These are phyloP conservation scores for Curvularia verruculosa DNA, from an alignment of 2,329 filamentous ascomycete genomes.

Conservation along the genomic window DNA sequence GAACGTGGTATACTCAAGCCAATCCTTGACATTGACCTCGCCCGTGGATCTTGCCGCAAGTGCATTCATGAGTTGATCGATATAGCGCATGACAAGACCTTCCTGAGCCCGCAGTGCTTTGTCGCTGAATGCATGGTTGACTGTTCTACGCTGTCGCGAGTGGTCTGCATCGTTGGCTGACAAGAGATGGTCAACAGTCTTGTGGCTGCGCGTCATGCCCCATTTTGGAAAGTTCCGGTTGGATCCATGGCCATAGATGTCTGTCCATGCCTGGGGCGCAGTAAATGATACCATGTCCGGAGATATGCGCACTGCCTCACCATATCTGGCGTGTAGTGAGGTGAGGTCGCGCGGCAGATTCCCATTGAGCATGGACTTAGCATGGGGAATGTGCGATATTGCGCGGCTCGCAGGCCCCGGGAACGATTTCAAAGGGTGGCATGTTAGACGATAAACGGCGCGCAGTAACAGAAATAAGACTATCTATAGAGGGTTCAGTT, in stretches of 20 bases:
- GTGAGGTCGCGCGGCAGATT: conserved; percentile 1
- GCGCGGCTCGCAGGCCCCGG: conserved; percentile 35
- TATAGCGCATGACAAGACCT: conserved; percentile 38
- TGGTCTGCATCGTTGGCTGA: conserved; percentile 29
- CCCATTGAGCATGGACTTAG: conserved; percentile 1
- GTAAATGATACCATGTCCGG: conserved; percentile 13
- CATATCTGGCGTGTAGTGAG: conserved; percentile 11
- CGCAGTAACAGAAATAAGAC: not conserved
- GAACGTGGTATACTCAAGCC: conserved; percentile 49
- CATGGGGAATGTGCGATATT: conserved; percentile 6
- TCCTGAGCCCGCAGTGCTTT: conserved; percentile 46
- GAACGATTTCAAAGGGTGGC: conserved; percentile 27
- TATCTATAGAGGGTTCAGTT: not conserved
- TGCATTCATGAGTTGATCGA: conserved; percentile 22
- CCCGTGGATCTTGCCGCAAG: not conserved
- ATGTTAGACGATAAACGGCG: conserved; percentile 23
- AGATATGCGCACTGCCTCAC: conserved; percentile 17
- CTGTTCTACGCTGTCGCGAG: conserved; percentile 30
- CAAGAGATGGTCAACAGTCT: conserved; percentile 11
- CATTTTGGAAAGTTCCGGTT: conserved; percentile 1
- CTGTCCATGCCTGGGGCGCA: conserved; percentile 43
- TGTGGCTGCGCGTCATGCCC: conserved; percentile 3
- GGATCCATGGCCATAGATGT: conserved; percentile 43
- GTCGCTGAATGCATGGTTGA: conserved; percentile 48
- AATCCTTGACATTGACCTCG: conserved; percentile 20